phyloP scores from a whole-genome alignment of 768 basidiomycete genomes.

The Suillus paluster region DNA sequence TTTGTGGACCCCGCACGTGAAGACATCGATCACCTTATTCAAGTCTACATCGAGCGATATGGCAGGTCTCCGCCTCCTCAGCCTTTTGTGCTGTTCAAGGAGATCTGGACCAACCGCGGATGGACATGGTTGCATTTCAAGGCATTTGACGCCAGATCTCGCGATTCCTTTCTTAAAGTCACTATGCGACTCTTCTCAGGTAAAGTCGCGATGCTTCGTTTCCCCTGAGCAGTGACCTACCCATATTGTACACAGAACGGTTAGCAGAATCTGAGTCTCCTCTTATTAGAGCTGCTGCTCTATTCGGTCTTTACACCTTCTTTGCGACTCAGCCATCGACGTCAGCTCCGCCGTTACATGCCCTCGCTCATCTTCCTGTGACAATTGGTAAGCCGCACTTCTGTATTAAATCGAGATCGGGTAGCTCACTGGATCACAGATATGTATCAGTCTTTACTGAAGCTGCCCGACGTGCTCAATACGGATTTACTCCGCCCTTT shows the following conservation, averaged over 20 bases:
- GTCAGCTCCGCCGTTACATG: constrained; percentile 54
- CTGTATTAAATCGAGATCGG: constrained; percentile 10
- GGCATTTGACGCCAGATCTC: constrained; percentile 67
- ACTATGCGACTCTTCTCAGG: constrained; percentile 70
- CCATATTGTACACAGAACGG: constrained; percentile 48
- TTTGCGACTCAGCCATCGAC: constrained; percentile 67
- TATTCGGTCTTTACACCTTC: constrained; percentile 76
- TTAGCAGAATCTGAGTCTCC: constrained; percentile 52
- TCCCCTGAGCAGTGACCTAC: not conserved
- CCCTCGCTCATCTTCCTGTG: constrained; percentile 59
- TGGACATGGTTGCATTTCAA: constrained; percentile 82
- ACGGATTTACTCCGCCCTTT: constrained; percentile 48
- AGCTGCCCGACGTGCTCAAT: constrained; percentile 51
- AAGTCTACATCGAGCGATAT: constrained; percentile 57
- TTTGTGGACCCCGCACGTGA: constrained; percentile 68
- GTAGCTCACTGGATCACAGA: constrained; percentile 45
- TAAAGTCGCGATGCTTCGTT: constrained; percentile 33
- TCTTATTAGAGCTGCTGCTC: constrained; percentile 58
- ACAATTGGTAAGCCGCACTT: constrained; percentile 52
- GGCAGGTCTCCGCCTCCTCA: constrained; percentile 32
- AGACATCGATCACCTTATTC: constrained; percentile 61
- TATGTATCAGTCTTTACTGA: constrained; percentile 51
- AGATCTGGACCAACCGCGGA: constrained; percentile 64
- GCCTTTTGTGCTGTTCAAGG: constrained; percentile 76
- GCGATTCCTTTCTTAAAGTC: constrained; percentile 63